Conservation (phyloP, 495 filamentous ascomycete genomes). For the Aspergillus ostianus region DNA sequence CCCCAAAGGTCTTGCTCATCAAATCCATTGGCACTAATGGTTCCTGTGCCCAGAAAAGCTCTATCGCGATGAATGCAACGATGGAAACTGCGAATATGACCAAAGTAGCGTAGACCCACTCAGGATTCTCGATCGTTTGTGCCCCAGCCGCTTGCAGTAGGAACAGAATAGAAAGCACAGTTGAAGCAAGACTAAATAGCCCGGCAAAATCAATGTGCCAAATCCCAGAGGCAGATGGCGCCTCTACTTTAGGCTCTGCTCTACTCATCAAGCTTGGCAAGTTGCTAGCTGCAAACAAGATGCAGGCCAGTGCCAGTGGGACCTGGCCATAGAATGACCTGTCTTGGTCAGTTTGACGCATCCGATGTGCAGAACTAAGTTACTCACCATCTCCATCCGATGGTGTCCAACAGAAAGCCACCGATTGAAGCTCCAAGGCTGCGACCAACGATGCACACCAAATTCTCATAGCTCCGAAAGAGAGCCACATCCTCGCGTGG, state of each 20-base stretch:
- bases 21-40: slow-evolving; percentile 32
- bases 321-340: slow-evolving; percentile 35
- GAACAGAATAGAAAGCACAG: slow-evolving; percentile 14
- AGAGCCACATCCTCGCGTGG: slow-evolving; percentile 25
- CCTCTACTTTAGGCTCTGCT: neutral
- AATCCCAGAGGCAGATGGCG: neutral
- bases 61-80: slow-evolving; percentile 23
- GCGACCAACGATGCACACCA: slow-evolving; percentile 23
- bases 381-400: slow-evolving; percentile 34
- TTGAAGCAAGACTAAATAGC: slow-evolving; percentile 14
- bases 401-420: slow-evolving; percentile 23
- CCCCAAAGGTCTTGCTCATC: slow-evolving; percentile 19
- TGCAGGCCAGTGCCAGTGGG: slow-evolving; percentile 24
- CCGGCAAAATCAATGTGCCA: slow-evolving; percentile 23
- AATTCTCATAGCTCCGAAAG: slow-evolving; percentile 28
- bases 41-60: slow-evolving; percentile 23
- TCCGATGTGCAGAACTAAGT: neutral
- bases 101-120: neutral
- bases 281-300: slow-evolving; percentile 15
- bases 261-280: slow-evolving; percentile 15
- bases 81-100: slow-evolving; percentile 11
- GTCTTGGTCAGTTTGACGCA: neutral
- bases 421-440: slow-evolving; percentile 29
- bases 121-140: neutral
- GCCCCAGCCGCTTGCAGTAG: slow-evolving; percentile 10